Evolutionary conservation across 2,329 filamentous ascomycete genomes (phyloP), one percentile per base, ranked within the genome.

Genomic region (Aureobasidium sp.): DNA sequence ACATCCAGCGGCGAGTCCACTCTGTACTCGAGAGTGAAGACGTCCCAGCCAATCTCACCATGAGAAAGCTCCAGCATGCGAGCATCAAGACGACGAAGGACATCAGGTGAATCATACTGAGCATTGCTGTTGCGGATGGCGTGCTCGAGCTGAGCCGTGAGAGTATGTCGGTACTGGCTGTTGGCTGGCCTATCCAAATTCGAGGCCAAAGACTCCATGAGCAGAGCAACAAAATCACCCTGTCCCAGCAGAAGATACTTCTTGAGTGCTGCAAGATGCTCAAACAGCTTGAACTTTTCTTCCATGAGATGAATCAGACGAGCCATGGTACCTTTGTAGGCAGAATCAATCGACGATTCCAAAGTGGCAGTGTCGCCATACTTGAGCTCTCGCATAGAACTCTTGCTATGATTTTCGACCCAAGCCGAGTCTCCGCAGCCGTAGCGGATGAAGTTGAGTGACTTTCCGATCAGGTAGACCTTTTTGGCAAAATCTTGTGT

Each of bases 11-110:
- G 93, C 2, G 91, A 87, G 66, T 95, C 90, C 61, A 98, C 93
- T 68, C 97, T 96, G 73, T 98, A 98, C 68, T 98, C 94, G 7
- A 98, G 81, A 0, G 93, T 98, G 71, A 98, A 98, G 66, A 94
- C 95, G 66, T 98, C 93, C 93, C 93, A 98, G 45, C 93, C 93
- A 50, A 96, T 97, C 63, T 98, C 93, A 48, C 93, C 93, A 62
- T 96, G 90, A 7, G 87, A 94, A 5, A 97, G 79, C 71, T 97
- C 91, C 35, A 98, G 79, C 91, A 98, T 97, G 57, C 94, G 87
- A n/a, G 93, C 91, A 69, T 98, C 93, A 3, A 98, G 79, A 10
- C 93, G 83, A 4, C 89, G 83, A 24, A 98, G 80, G 4, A 98
- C 90, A 65, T 98, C 94, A 1, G 88, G 81, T 3, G 86, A 86